Percentiles rank a stretch among this genome's conserved stretches.
Conservation (phyloP, 2,329 filamentous ascomycete genomes). For the Geosmithia flava region DNA sequence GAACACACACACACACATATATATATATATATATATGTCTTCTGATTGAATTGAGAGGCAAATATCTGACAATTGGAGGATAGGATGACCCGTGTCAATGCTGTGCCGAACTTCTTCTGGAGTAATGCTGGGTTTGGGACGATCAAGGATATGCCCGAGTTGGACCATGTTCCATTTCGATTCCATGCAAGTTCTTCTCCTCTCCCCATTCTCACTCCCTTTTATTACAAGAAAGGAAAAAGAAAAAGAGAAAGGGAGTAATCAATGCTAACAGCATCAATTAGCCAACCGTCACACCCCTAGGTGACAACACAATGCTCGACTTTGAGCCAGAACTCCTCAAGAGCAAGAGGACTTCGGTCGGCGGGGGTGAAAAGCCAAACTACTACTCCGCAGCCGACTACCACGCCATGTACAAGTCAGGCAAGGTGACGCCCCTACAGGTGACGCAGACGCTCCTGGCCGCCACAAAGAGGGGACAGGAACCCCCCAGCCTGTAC, state of each 20-base stretch:
- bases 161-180: slow-evolving; percentile 30
- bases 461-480: slow-evolving; percentile 53
- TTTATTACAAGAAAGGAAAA: no score
- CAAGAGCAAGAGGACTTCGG: slow-evolving; percentile 19
- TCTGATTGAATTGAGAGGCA: no score
- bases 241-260: no score
- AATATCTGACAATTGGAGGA: neutral
- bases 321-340: slow-evolving; percentile 28
- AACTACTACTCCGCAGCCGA: slow-evolving; percentile 62
- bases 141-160: slow-evolving; percentile 30
- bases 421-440: slow-evolving; percentile 57
- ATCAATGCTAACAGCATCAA: slow-evolving; percentile 1
- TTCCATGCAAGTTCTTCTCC: slow-evolving; percentile 29
- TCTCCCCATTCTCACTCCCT: no score
- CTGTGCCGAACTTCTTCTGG: slow-evolving; percentile 57
- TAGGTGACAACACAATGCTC: slow-evolving; percentile 24
- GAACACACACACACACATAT: no score
- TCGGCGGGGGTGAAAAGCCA: slow-evolving; percentile 16
- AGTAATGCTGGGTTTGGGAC: slow-evolving; percentile 47
- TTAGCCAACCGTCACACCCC: slow-evolving; percentile 45
- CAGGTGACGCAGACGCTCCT: slow-evolving; percentile 61
- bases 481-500: slow-evolving; percentile 36
- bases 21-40: no score
- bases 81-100: neutral
- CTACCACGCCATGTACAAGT: slow-evolving; percentile 64